Evolutionary conservation across 306 rosid genomes (phyloP).

Genomic region (Ormosia emarginata): DNA sequence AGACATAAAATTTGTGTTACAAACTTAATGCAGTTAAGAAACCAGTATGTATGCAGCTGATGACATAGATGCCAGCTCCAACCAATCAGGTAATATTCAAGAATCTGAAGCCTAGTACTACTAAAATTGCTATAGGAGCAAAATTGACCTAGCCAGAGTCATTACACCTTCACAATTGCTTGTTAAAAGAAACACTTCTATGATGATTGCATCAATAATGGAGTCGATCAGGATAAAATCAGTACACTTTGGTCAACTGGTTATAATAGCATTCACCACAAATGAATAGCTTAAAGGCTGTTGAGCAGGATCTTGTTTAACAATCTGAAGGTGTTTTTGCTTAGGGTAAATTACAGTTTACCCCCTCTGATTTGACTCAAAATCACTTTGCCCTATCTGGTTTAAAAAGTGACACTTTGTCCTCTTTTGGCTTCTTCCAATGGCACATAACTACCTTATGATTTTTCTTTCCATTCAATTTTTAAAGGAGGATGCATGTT

Average conservation of each 20-base stretch:
- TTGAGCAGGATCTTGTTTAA: background rate
- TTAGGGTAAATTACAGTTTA: too few relatives aligned
- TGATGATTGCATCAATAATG: background rate
- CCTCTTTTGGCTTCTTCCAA: background rate
- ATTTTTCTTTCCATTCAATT: background rate
- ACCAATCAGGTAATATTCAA: background rate
- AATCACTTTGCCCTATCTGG: background rate
- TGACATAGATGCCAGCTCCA: constrained; percentile 8
- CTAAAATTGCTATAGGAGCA: background rate
- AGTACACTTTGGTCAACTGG: background rate
- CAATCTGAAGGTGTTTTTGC: background rate
- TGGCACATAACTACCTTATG: background rate
- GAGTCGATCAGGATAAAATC: background rate
- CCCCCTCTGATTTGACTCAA: background rate
- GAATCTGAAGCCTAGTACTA: background rate
- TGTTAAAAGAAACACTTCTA: background rate
- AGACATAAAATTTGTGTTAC: background rate
- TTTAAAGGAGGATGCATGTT: background rate
- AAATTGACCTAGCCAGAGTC: background rate
- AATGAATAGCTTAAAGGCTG: background rate
- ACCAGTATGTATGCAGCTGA: constrained; percentile 6
- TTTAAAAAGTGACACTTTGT: background rate
- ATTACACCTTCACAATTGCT: background rate
- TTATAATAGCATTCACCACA: background rate
- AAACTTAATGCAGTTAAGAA: background rate